A percentile compares a stretch with the other conserved stretches of the same genome.
Conservation (phyloP, 441 rosid genomes). For the Flueggea neowawraea region DNA sequence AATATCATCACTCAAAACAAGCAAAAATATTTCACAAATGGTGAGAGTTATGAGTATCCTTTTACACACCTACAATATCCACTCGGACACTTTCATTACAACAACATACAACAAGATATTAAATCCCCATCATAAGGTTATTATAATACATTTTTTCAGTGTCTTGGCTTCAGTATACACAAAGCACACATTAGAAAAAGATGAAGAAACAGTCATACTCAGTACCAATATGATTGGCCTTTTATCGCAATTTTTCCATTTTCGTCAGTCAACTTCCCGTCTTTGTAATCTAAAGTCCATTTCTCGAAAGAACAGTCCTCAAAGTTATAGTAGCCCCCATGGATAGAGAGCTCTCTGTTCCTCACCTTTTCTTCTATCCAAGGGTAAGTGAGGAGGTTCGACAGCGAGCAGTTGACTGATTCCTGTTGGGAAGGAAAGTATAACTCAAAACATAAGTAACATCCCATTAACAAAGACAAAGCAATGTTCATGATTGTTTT, state of each 20-base stretch:
- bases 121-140: too few species aligned
- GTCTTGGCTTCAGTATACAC: too few species aligned
- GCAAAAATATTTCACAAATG: too few species aligned
- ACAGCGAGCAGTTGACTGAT: constrained; percentile 67
- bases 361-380: constrained; percentile 89
- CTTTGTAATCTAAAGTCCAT: constrained; percentile 78
- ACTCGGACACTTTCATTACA: too few species aligned
- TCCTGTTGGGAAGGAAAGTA: constrained; percentile 30
- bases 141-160: too few species aligned
- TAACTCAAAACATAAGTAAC: background rate
- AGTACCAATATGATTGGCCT: constrained; percentile 58
- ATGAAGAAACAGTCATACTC: constrained; percentile 4
- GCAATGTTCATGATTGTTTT: background rate
- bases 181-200: too few species aligned
- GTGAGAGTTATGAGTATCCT: too few species aligned
- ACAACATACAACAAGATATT: too few species aligned
- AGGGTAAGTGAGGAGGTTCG: constrained; percentile 76
- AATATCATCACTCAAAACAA: too few species aligned
- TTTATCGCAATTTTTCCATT: constrained; percentile 38
- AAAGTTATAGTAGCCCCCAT: constrained; percentile 91
- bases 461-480: background rate
- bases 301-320: constrained; percentile 80
- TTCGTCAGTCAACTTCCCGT: constrained; percentile 29
- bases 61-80: too few species aligned
- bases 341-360: constrained; percentile 55